Evolutionary conservation across 2,329 filamentous ascomycete species (phyloP), one percentile per base, ranked within the genome.

Genomic region (Penicillium sp.): DNA sequence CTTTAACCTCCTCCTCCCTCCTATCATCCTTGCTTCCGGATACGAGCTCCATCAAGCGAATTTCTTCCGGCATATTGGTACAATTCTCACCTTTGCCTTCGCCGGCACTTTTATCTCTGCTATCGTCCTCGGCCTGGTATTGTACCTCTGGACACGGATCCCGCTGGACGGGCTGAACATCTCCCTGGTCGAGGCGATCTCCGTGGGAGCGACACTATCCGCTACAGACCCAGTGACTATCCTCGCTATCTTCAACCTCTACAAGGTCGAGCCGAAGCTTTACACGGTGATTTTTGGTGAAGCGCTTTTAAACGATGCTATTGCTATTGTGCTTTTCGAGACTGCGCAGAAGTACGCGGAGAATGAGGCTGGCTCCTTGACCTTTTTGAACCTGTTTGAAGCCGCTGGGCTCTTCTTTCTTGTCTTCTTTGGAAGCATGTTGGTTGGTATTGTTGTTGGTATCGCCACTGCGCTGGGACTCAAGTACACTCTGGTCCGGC

Each of bases 261-360:
- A 98, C 85, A 98, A 98, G 79, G 95, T 99, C 70, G 95, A 99
- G 72, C 95, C 95, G 2, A 98, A 98, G 79, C 85, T 99, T 19
- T 99, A 99, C 80, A 99, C 95, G 33, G 89, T 99, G 75, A 99
- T 99, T 68, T 99, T 99, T 76, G 95, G 95, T 74, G 95, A 99
- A 80, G 96, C 94, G 7, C 98, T 99, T 62, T 82, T 99, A 58
- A 99, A 99, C 76, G 95, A 99, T 81, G 95, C 95, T 48, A 94
- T 99, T 73, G 95, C 95, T 66, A 99, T 99, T 76, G 95, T 99
- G 73, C 87, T 99, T 68, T 99, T 99, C 79, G 94, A 99, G 80
- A 97, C 95, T 4, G 95, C 95, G 11, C 94, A 97, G 76, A 90
- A 91, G 75, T 97, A 97, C 77, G 93, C 89, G 64, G 91, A 89